Evolutionary conservation across 2,329 filamentous ascomycete species (phyloP).

Genomic region (Teratosphaeria gauchensis): DNA sequence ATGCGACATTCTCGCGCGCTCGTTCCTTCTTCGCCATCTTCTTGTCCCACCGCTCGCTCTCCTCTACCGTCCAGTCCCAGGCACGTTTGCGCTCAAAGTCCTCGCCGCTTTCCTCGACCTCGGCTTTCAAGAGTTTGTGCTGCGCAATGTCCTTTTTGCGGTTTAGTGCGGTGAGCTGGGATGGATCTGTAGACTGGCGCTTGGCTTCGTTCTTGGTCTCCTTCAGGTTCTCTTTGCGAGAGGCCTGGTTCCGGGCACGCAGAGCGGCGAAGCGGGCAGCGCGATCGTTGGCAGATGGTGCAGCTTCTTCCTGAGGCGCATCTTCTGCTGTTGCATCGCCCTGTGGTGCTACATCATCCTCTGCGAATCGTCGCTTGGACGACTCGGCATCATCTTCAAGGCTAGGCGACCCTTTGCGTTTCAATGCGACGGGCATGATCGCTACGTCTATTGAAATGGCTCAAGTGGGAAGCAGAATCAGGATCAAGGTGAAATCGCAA

Average conservation of each 20-base stretch:
- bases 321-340: conserved; percentile 8
- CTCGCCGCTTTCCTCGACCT: conserved; percentile 72
- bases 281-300: conserved; percentile 49
- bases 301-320: not conserved
- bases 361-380: conserved; percentile 27
- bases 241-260: conserved; percentile 54
- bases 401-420: conserved; percentile 28
- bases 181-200: conserved; percentile 66
- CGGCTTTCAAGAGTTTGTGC: conserved; percentile 87
- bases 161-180: conserved; percentile 65
- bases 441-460: not conserved
- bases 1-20: conserved; percentile 75
- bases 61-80: conserved; percentile 97
- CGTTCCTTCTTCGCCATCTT: conserved; percentile 76
- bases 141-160: conserved; percentile 80
- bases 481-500: not conserved
- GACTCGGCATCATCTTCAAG: conserved; percentile 23
- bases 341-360: conserved; percentile 7
- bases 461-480: not conserved
- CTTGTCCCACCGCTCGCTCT: conserved; percentile 89
- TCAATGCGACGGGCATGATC: conserved; percentile 20
- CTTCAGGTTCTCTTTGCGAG: conserved; percentile 63
- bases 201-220: conserved; percentile 78
- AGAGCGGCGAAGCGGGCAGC: conserved; percentile 76
- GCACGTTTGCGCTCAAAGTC: conserved; percentile 97